Conservation (phyloP, 495 filamentous ascomycete species). For the Neurospora africana region DNA sequence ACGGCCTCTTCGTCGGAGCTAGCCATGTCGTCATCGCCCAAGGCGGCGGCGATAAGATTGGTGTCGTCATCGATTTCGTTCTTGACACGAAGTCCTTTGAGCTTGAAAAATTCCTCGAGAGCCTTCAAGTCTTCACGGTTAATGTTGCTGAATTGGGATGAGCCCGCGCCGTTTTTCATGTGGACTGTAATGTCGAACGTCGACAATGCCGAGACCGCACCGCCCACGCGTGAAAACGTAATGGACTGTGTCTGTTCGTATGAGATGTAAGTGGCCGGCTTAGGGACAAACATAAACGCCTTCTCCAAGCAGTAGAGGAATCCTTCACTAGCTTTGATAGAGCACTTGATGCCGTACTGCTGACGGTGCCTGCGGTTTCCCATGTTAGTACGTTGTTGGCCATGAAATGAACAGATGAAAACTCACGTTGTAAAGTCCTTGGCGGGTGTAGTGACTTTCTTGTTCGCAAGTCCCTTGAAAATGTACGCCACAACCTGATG, state of each 20-base stretch:
- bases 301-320: constrained; percentile 96
- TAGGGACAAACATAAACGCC: constrained; percentile 97
- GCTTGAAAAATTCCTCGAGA: constrained; percentile 90
- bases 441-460: constrained; percentile 87
- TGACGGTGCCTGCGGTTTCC: constrained; percentile 59
- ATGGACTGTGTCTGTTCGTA: constrained; percentile 83
- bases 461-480: constrained; percentile 85
- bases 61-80: constrained; percentile 71
- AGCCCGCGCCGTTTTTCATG: constrained; percentile 62
- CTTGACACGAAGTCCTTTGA: constrained; percentile 87
- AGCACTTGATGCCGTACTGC: constrained; percentile 95
- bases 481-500: constrained; percentile 87
- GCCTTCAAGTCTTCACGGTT: constrained; percentile 96
- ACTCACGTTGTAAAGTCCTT: constrained; percentile 73
- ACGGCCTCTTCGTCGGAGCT: constrained; percentile 79
- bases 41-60: constrained; percentile 66
- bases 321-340: constrained; percentile 97
- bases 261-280: constrained; percentile 91
- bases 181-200: constrained; percentile 95
- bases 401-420: background rate
- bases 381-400: constrained; percentile 1
- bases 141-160: constrained; percentile 97
- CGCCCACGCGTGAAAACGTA: constrained; percentile 91
- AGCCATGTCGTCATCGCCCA: constrained; percentile 64
- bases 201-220: constrained; percentile 82